Evolutionary conservation across 495 filamentous ascomycete species (phyloP), one percentile per base, ranked within the genome.

Genomic region (Gamarada debralockiae): DNA sequence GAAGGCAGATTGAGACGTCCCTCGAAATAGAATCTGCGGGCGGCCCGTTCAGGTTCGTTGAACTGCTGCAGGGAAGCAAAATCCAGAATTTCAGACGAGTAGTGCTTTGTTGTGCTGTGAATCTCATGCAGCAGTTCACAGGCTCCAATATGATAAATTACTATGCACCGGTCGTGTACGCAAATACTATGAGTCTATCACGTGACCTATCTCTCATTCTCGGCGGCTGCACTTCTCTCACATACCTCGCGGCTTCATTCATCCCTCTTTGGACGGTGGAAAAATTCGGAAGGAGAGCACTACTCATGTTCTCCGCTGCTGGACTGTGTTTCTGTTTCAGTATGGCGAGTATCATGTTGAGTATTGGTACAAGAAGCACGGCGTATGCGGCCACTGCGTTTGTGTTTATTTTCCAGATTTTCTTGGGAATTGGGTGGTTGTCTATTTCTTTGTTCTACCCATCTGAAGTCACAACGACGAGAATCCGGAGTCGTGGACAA

Each of bases 81-180:
- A 66, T 78, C 20, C 72, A 78, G 57, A 78, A 80, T 25, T 68
- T 78, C 22, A 54, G 69, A 46, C 67, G 79, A 36, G 73, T 79
- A 18, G 48, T 75, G 36, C 69, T 83, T 8, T 76, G 78, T 1
- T 76, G 73, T 56, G 69, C 68, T 34, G 69, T 76, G 29, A 67
- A 80, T 61, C 68, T 75, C 54, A 72, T 76, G 73, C 70, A 79
- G 57, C 73, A 79, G 41, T 56, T 67, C 50, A 62, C 59, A 9
- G 80, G 80, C 10, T 69, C 75, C 47, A 81, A 79, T 48, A 65
- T 81, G 57, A 69, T 82, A 37, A 78, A 73, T 42, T 78, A 78
- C 48, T 80, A 77, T 63, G 68, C 74, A 13, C 76, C 79, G 20
- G 67, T 70, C 15, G 70, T 86, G 18, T 80, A 79, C 44, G 67